Evolutionary conservation across 2,329 filamentous ascomycete genomes (phyloP).

Genomic region (Calonectria honghensis): DNA sequence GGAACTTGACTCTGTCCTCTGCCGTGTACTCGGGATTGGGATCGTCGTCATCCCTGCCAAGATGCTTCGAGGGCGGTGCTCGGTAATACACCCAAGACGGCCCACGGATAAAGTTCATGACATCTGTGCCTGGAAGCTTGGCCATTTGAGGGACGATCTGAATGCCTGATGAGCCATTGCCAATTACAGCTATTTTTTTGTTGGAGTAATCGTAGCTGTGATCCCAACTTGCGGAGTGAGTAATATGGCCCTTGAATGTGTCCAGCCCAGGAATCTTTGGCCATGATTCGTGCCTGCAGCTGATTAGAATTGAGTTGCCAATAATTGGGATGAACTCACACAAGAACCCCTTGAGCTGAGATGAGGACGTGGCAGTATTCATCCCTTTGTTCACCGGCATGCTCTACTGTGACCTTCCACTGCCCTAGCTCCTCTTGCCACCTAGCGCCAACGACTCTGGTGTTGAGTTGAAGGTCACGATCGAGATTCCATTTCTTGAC

Average conservation of each 20-base stretch:
- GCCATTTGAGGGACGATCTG: slow-evolving; percentile 51
- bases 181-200: slow-evolving; percentile 50
- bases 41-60: slow-evolving; percentile 55
- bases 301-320: background rate
- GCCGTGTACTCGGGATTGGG: slow-evolving; percentile 56
- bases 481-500: slow-evolving; percentile 66
- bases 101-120: slow-evolving; percentile 59
- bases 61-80: slow-evolving; percentile 57
- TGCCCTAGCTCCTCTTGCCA: slow-evolving; percentile 48
- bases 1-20: slow-evolving; percentile 68
- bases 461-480: slow-evolving; percentile 59
- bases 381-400: slow-evolving; percentile 39
- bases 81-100: slow-evolving; percentile 61
- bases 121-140: slow-evolving; percentile 55
- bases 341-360: slow-evolving; percentile 50
- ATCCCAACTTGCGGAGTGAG: slow-evolving; percentile 49
- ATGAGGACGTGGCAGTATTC: slow-evolving; percentile 50
- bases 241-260: slow-evolving; percentile 48
- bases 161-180: slow-evolving; percentile 49
- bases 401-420: slow-evolving; percentile 50
- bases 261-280: slow-evolving; percentile 46
- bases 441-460: slow-evolving; percentile 55
- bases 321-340: slow-evolving; percentile 27
- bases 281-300: slow-evolving; percentile 48
- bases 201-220: slow-evolving; percentile 48